Percentiles rank a stretch among this genome's conserved stretches.
Evolutionary conservation across 176 grass and related monocot genomes (phyloP).

Genomic region (Pontederia crassipes): DNA sequence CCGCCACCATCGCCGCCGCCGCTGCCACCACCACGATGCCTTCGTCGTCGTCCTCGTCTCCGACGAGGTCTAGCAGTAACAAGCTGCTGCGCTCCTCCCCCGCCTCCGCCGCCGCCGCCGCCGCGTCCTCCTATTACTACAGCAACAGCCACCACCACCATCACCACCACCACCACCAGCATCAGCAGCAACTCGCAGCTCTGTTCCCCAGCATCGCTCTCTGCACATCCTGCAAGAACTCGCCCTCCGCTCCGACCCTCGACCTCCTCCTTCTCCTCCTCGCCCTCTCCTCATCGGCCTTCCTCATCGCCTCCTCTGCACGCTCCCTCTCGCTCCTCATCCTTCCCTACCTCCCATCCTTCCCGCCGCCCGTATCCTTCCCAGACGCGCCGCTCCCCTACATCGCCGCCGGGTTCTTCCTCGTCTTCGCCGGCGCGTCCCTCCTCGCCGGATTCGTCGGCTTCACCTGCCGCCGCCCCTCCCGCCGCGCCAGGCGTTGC

Average conservation of each 20-base stretch:
- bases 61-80: background rate
- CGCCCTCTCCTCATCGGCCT: constrained; percentile 60
- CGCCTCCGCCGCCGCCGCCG: background rate
- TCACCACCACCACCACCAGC: constrained; percentile 2
- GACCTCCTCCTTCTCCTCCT: constrained; percentile 92
- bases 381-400: constrained; percentile 31
- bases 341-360: constrained; percentile 28
- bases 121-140: constrained; percentile 5
- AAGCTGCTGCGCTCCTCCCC: constrained; percentile 15
- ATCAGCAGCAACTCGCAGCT: constrained; percentile 17
- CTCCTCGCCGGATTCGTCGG: constrained; percentile 9
- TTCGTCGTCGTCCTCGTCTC: background rate
- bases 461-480: constrained; percentile 33
- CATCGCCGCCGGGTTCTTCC: constrained; percentile 25
- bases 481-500: constrained; percentile 34
- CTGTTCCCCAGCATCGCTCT: constrained; percentile 32
- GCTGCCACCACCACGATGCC: too few species aligned
- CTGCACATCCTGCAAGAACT: constrained; percentile 46
- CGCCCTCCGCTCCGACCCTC: constrained; percentile 69
- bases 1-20: too few species aligned
- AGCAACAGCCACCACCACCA: constrained; percentile 21
- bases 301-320: constrained; percentile 62
- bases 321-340: constrained; percentile 39
- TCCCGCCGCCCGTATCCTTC: constrained; percentile 4
- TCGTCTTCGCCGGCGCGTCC: constrained; percentile 23